Evolutionary conservation across 176 grass and related monocot genomes (phyloP).

Genomic region (Aegilops umbellulata): DNA sequence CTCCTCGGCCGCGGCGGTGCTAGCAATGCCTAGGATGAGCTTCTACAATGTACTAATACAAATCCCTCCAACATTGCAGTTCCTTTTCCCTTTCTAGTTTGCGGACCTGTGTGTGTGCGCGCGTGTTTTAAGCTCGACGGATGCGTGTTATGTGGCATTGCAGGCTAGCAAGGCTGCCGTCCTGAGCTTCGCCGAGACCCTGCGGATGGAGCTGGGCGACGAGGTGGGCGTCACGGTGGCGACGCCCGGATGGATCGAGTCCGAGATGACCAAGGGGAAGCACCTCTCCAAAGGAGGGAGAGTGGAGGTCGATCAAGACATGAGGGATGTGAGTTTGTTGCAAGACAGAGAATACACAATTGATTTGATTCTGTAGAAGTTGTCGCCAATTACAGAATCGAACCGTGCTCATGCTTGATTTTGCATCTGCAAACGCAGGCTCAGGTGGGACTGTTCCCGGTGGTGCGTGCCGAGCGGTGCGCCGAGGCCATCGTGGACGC

Average conservation of each 20-base stretch:
- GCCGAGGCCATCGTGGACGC: slow-evolving; percentile 66
- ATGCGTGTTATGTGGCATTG: not conserved
- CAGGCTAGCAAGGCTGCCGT: slow-evolving; percentile 74
- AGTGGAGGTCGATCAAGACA: slow-evolving; percentile 50
- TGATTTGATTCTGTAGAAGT: not conserved
- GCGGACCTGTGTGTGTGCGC: no score
- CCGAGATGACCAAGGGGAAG: slow-evolving; percentile 82
- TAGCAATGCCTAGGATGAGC: slow-evolving; percentile 71
- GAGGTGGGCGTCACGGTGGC: slow-evolving; percentile 63
- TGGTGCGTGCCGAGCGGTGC: slow-evolving; percentile 32
- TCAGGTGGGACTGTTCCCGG: slow-evolving; percentile 58
- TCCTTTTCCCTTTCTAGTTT: not conserved
- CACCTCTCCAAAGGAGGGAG: slow-evolving; percentile 40
- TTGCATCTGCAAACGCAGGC: slow-evolving; percentile 39
- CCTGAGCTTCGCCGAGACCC: slow-evolving; percentile 67
- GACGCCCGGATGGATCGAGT: slow-evolving; percentile 63
- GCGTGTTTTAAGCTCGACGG: not conserved
- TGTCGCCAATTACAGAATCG: not conserved
- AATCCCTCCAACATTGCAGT: no score
- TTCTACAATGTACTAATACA: slow-evolving; percentile 61
- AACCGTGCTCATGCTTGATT: not conserved
- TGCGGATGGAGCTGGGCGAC: slow-evolving; percentile 50
- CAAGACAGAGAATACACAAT: not conserved
- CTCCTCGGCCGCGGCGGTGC: slow-evolving; percentile 32
- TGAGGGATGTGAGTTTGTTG: slow-evolving; percentile 46